Base-by-base conservation (phyloP, 768 basidiomycete genomes). In the Amanita muscaria region DNA sequence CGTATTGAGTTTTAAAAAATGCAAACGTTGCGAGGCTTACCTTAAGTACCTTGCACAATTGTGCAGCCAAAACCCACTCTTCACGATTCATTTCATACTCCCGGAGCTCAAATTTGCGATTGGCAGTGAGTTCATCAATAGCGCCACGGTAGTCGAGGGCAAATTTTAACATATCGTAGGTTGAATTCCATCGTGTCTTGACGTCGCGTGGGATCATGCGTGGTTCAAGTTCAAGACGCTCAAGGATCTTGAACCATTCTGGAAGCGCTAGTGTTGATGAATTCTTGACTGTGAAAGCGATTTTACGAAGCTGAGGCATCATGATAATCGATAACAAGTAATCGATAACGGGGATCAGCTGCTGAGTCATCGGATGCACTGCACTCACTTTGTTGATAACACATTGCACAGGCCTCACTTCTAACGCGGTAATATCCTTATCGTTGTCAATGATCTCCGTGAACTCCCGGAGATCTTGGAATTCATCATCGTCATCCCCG, bases 251-350 rank as follows among this genome's bases (percentile, higher is more conserved):
- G 2, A 10, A 8, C 59, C 59, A 61, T 40, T 36, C 5, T 0
- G 54, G 55, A 2, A 52, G 36, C 19, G 53, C 21, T 12, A 58
- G 38, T 1, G 55, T 61, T 1, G 55, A 45, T 12, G 53, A 61
- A 44, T 61, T 55, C 27, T 56, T 60, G 39, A 60, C 50, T n/a
- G 54, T 48, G 35, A 49, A 58, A 0, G 56, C 42, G 7, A 50
- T 11, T 19, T 53, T 51, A 8, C 51, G 50, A 12, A 61, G 48
- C 60, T 61, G 33, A 18, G 16, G 35, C 35, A 18, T 36, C 4
- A 19, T 15, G n/a, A n/a, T 19, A 9, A 18, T 15, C 18, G 15
- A 36, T 10, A 10, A 5, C 33, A 7, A 34, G 33, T 30, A 12
- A 11, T 12, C 32, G 10, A 16, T 33, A 33, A 16, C 32, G 32